Evolutionary conservation across 176 grass and related monocot genomes (phyloP), one percentile per base, ranked within the genome.

Genomic region (Oryza glumipatula): DNA sequence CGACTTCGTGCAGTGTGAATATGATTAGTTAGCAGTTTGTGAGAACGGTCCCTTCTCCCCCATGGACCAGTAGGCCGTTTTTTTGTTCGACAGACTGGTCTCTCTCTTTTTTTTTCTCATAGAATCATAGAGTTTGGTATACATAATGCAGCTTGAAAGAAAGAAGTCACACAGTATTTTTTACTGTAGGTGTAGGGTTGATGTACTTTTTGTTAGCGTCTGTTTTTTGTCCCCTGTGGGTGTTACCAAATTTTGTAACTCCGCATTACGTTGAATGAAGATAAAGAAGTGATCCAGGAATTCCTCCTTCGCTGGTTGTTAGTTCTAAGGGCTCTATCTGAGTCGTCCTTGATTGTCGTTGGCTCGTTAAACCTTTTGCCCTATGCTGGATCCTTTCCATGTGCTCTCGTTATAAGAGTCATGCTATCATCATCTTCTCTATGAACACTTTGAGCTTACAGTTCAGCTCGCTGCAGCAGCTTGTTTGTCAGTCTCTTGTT

Each of bases 1-100:
- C 26, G 73, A 44, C 21, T 28, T 66, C 65, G 85, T 54, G 80
- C 75, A 83, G 52, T 86, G 87, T 92, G 83, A 83, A 89, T 92
- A 92, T 24, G 19, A 56, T 86, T 76, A 74, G 83, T 66, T 80
- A 83, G 76, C 76, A 86, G 48, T 11, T 33, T 60, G 6, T 30
- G 60, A 86, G 74, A 33, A 69, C 71, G 82, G 43, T 64, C 82
- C 51, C 12, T 26, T 81, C 77, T 65, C 28, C 1, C 19, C 58
- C 10, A 9, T 39, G 73, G 83, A 66, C 72, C 83, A 65, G 7
- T 46, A 67, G 8, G n/a, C 48, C 33, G 44, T 36, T 81, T 76
- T 76, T 65, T 41, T 77, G 32, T 51, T 79, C 4, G 52, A 51
- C 41, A 15, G 79, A 38, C 6, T 9, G 77, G 56, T 71, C 5